A percentile compares a stretch with the other conserved stretches of the same genome.
phyloP scores from a whole-genome alignment of 139 green algal genomes.

The Desmodesmus armatus region DNA sequence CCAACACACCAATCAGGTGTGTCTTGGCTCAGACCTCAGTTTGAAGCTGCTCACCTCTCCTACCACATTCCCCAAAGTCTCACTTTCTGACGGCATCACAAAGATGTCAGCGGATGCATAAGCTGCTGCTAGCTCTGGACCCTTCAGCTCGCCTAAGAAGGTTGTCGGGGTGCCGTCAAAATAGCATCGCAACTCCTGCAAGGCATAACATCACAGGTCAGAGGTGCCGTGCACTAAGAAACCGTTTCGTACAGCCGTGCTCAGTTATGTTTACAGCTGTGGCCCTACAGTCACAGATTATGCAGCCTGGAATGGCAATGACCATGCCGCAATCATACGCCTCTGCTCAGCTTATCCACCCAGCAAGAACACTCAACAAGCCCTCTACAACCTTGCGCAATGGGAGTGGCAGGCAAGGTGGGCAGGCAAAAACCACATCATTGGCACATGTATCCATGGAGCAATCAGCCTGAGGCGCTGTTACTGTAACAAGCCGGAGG shows the following conservation, averaged over 20 bases:
- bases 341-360: not conserved
- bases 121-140: slow-evolving; percentile 87
- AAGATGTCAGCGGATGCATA: slow-evolving; percentile 96
- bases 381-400: not conserved
- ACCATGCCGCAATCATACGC: no score
- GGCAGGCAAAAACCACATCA: not conserved
- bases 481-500: no score
- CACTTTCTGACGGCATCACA: slow-evolving; percentile 92
- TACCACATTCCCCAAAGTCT: slow-evolving; percentile 97
- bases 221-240: not conserved
- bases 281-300: no score
- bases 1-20: not conserved
- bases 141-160: slow-evolving; percentile 74
- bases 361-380: not conserved
- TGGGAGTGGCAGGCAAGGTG: not conserved
- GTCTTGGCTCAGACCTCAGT: not conserved
- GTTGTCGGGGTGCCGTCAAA: slow-evolving; percentile 62
- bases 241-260: no score
- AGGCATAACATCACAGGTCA: slow-evolving; percentile 47
- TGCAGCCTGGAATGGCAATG: not conserved
- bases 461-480: no score
- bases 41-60: slow-evolving; percentile 63
- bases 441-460: not conserved
- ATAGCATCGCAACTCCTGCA: slow-evolving; percentile 49
- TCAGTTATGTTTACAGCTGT: no score